A percentile compares a stretch with the other conserved stretches of the same genome.
Evolutionary conservation across 1,139 yeast species (phyloP).

Genomic region (Yamadazyma siamensis): DNA sequence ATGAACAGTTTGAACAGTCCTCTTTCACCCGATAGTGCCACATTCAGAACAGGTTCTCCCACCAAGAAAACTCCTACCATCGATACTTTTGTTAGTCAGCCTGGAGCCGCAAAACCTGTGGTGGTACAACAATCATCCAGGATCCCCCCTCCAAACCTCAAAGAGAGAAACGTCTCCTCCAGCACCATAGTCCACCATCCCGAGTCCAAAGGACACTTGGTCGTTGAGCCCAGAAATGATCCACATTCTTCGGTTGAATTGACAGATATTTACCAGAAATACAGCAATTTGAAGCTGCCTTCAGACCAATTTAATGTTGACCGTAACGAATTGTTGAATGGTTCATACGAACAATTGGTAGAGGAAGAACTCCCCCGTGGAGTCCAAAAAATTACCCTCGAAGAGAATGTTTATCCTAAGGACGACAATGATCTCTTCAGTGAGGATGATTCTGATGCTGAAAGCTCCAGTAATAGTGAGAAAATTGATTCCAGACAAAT

Average conservation of each 20-base stretch:
- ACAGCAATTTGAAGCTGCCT: conserved; percentile 40
- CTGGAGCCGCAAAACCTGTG: conserved; percentile 1
- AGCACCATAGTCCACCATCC: conserved; percentile 9
- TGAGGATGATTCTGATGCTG: conserved; percentile 24
- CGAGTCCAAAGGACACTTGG: conserved; percentile 9
- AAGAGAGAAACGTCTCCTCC: conserved; percentile 6
- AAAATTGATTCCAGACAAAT: conserved; percentile 26
- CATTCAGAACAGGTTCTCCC: conserved; percentile 2
- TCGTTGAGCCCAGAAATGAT: conserved; percentile 10
- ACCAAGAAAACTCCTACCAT: conserved; percentile 3
- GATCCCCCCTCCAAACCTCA: conserved; percentile 6
- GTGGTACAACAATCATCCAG: conserved; percentile 1
- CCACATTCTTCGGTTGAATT: conserved; percentile 38
- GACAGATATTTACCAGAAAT: conserved; percentile 45
- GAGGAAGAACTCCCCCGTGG: conserved; percentile 35
- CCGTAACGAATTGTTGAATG: conserved; percentile 34
- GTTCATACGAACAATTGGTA: conserved; percentile 32
- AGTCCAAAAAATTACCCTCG: conserved; percentile 26
- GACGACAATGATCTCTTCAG: conserved; percentile 38
- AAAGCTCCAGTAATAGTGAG: conserved; percentile 18
- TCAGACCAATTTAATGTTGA: conserved; percentile 35
- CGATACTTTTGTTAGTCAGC: conserved; percentile 1
- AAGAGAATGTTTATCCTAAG: conserved; percentile 33
- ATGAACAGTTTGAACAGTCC: conserved; percentile 43
- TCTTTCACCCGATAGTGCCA: conserved; percentile 7